These are phyloP conservation scores for Anthracocystis walkeri DNA, from an alignment of 1,284 basidiomycete species.

Conservation along the genomic window DNA sequence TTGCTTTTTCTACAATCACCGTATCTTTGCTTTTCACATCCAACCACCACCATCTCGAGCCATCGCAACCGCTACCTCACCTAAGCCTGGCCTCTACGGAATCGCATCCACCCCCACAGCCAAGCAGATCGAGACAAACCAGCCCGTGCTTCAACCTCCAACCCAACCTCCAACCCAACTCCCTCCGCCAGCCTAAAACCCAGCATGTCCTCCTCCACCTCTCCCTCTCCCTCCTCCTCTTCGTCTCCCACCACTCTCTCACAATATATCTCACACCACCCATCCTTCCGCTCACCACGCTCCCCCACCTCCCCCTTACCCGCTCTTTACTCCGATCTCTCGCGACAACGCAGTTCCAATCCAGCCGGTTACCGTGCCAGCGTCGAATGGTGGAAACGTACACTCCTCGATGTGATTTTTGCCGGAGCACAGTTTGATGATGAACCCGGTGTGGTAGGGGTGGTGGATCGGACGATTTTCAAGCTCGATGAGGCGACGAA, in stretches of 20 bases:
- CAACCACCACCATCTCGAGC: slow-evolving; percentile 7
- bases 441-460: neutral
- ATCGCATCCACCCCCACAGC: neutral
- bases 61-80: neutral
- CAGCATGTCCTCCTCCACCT: neutral
- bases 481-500: slow-evolving; percentile 72
- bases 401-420: slow-evolving; percentile 76
- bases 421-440: slow-evolving; percentile 35
- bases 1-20: neutral
- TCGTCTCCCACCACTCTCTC: slow-evolving; percentile 6
- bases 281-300: slow-evolving; percentile 30
- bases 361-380: slow-evolving; percentile 83
- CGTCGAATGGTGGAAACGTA: slow-evolving; percentile 85
- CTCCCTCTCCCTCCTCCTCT: neutral
- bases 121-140: too few relatives aligned
- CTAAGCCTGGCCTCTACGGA: neutral
- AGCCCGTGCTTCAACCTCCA: too few relatives aligned
- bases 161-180: too few relatives aligned
- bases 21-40: neutral
- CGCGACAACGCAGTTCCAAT: slow-evolving; percentile 84
- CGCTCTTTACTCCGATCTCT: slow-evolving; percentile 88
- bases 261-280: slow-evolving; percentile 37
- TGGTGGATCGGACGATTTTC: slow-evolving; percentile 71
- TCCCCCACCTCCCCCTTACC: slow-evolving; percentile 72
- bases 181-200: too few relatives aligned